Evolutionary conservation across 2,329 filamentous ascomycete species (phyloP).

Genomic region (Cladophialophora chaetospira): DNA sequence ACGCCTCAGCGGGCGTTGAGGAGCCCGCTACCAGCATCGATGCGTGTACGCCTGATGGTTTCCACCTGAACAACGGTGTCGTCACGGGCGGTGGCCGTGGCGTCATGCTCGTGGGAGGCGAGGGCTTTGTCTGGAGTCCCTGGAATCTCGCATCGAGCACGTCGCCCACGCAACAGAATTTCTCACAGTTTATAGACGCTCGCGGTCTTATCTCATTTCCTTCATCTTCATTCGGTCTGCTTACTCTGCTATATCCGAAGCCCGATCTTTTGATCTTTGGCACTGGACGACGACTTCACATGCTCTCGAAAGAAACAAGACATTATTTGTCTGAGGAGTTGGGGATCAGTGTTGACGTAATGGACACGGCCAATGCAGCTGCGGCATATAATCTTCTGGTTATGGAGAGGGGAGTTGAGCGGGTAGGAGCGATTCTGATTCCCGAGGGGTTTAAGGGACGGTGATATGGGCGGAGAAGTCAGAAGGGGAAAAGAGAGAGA

Average conservation of each 20-base stretch:
- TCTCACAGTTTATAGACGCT: slow-evolving; percentile 15
- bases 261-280: slow-evolving; percentile 88
- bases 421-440: slow-evolving; percentile 59
- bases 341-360: slow-evolving; percentile 82
- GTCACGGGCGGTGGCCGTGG: slow-evolving; percentile 70
- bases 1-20: slow-evolving; percentile 73
- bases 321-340: slow-evolving; percentile 65
- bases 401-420: slow-evolving; percentile 74
- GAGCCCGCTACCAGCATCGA: slow-evolving; percentile 81
- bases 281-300: slow-evolving; percentile 72
- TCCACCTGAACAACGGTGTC: slow-evolving; percentile 79
- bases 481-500: neutral
- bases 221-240: slow-evolving; percentile 15
- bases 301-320: slow-evolving; percentile 74
- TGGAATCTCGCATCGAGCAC: slow-evolving; percentile 55
- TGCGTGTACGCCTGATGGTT: slow-evolving; percentile 78
- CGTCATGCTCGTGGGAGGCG: slow-evolving; percentile 77
- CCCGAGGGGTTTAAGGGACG: slow-evolving; percentile 21
- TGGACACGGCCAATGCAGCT: slow-evolving; percentile 91
- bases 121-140: slow-evolving; percentile 86
- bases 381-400: slow-evolving; percentile 93
- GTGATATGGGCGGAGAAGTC: neutral
- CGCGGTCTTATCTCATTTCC: slow-evolving; percentile 25
- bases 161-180: neutral
- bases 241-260: slow-evolving; percentile 32